These are phyloP conservation scores for Pseudognaphalium luteoalbum DNA, from an alignment of 129 eudicot species.

Conservation along the genomic window DNA sequence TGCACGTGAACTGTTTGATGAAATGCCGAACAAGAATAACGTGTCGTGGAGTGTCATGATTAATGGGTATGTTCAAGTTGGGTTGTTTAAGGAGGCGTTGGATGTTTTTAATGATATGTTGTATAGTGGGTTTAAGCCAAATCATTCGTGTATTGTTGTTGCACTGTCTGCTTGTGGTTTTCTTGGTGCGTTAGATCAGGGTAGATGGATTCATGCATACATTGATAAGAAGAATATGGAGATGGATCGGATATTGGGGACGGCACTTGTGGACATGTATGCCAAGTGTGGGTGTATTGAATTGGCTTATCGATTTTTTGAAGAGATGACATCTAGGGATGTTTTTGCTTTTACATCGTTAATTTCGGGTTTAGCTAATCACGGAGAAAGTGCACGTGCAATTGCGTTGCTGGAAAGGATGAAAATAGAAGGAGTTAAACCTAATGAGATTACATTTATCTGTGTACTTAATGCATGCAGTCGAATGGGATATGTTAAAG, in stretches of 20 bases:
- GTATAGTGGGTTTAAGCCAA: slow-evolving; percentile 48
- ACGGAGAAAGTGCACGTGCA: slow-evolving; percentile 53
- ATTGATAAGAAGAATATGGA: slow-evolving; percentile 50
- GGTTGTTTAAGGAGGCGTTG: slow-evolving; percentile 57
- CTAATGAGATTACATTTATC: slow-evolving; percentile 62
- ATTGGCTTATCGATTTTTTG: slow-evolving; percentile 51
- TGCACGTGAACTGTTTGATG: slow-evolving; percentile 72
- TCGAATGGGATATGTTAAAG: slow-evolving; percentile 55
- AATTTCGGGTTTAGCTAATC: slow-evolving; percentile 72
- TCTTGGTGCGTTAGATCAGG: slow-evolving; percentile 76
- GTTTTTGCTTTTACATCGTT: slow-evolving; percentile 63
- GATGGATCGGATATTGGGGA: slow-evolving; percentile 54
- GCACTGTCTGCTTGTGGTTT: slow-evolving; percentile 63
- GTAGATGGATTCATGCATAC: slow-evolving; percentile 72
- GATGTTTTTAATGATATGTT: slow-evolving; percentile 65
- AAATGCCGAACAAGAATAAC: slow-evolving; percentile 68
- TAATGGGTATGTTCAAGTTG: slow-evolving; percentile 63
- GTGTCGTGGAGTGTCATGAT: slow-evolving; percentile 86
- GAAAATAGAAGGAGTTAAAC: slow-evolving; percentile 55
- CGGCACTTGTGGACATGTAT: slow-evolving; percentile 79
- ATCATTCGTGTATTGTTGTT: slow-evolving; percentile 53
- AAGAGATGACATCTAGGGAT: slow-evolving; percentile 50
- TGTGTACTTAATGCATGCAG: slow-evolving; percentile 64
- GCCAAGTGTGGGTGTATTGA: slow-evolving; percentile 79
- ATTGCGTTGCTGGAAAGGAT: slow-evolving; percentile 47